Conservation (phyloP, 2,329 filamentous ascomycete species). For the Cladophialophora psammophila region DNA sequence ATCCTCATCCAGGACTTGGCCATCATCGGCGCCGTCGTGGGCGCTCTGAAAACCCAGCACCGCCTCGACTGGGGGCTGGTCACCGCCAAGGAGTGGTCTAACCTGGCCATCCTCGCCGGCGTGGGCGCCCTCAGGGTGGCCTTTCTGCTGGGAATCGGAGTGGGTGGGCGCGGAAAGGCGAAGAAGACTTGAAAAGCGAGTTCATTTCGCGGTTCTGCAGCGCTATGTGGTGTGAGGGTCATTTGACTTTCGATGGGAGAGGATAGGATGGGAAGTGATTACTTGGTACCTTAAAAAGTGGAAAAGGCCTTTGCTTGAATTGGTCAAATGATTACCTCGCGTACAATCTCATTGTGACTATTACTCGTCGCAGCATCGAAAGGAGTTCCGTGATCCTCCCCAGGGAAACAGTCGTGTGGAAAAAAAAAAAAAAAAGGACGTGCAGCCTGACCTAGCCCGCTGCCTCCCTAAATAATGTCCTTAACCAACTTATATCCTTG, state of each 20-base stretch:
- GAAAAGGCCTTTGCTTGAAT: too few species aligned
- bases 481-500: slow-evolving; percentile 17
- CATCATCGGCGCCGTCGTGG: slow-evolving; percentile 7
- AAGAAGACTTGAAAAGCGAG: background rate
- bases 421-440: too few species aligned
- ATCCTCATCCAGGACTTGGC: slow-evolving; percentile 23
- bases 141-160: slow-evolving; percentile 14
- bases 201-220: too few species aligned
- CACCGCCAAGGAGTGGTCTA: slow-evolving; percentile 12
- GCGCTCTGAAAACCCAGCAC: slow-evolving; percentile 3
- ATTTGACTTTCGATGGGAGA: too few species aligned
- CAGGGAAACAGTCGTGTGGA: too few species aligned
- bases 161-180: background rate
- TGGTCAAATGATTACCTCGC: too few species aligned
- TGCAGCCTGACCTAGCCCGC: background rate
- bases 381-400: too few species aligned
- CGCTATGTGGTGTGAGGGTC: too few species aligned
- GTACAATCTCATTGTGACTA: too few species aligned
- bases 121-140: slow-evolving; percentile 15
- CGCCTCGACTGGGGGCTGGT: background rate
- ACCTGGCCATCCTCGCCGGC: slow-evolving; percentile 5
- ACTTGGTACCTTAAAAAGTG: too few species aligned
- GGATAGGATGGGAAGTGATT: too few species aligned
- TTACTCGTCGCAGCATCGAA: too few species aligned
- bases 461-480: slow-evolving; percentile 13